These are phyloP conservation scores for Mycena belliarum DNA, from an alignment of 768 basidiomycete genomes.

Conservation along the genomic window DNA sequence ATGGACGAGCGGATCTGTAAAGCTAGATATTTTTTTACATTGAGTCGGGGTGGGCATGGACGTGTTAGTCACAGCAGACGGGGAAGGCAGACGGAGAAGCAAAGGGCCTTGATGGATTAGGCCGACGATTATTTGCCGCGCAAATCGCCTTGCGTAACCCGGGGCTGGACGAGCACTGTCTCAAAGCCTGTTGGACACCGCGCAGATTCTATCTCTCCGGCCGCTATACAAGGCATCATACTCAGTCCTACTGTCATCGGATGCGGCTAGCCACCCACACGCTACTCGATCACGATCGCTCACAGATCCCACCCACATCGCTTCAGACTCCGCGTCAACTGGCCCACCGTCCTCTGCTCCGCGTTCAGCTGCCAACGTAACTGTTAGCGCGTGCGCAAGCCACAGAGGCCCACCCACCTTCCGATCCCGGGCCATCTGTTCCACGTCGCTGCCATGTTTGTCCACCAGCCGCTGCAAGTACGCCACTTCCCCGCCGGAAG, in stretches of 20 bases:
- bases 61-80: conserved; percentile 9
- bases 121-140: neutral
- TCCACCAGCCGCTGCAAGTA: conserved; percentile 68
- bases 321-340: conserved; percentile 63
- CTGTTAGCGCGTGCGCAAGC: neutral
- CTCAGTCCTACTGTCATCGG: conserved; percentile 12
- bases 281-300: conserved; percentile 23
- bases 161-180: neutral
- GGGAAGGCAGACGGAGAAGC: neutral
- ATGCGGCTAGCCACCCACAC: conserved; percentile 5
- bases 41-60: neutral
- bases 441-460: conserved; percentile 71
- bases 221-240: conserved; percentile 8
- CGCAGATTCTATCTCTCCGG: conserved; percentile 6
- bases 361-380: conserved; percentile 55
- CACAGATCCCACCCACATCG: conserved; percentile 47
- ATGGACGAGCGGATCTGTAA: conserved; percentile 13
- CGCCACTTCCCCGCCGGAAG: conserved; percentile 67
- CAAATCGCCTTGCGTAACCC: conserved; percentile 16
- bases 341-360: conserved; percentile 82
- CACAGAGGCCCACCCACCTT: conserved; percentile 28
- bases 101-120: conserved; percentile 8
- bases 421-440: conserved; percentile 77
- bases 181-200: conserved; percentile 1
- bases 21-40: conserved; percentile 16